Percentiles rank a stretch among this genome's conserved stretches.
phyloP scores from a whole-genome alignment of 2,329 filamentous ascomycete species.

The Fusarium zealandicum region DNA sequence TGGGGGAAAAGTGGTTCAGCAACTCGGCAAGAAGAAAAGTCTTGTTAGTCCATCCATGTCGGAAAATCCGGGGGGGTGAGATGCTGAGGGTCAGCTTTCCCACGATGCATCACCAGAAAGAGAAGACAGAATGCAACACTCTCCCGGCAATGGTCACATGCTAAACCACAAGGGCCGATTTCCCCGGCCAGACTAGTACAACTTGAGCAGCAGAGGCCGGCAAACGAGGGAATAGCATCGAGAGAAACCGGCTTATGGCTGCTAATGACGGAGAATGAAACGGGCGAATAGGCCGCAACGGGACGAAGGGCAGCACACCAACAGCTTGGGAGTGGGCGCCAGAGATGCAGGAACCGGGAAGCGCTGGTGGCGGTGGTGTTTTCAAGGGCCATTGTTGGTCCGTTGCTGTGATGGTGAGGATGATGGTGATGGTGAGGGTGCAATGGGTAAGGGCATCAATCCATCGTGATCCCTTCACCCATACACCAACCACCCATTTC shows the following conservation, averaged over 20 bases:
- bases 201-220: slow-evolving; percentile 19
- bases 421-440: no score
- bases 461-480: not conserved
- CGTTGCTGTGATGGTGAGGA: no score
- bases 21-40: not conserved
- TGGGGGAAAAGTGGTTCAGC: not conserved
- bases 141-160: not conserved
- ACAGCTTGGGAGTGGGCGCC: slow-evolving; percentile 4
- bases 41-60: not conserved
- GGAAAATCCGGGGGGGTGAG: slow-evolving; percentile 8
- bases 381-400: no score
- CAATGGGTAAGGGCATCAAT: no score
- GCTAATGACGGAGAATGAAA: not conserved
- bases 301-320: no score
- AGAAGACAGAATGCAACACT: no score
- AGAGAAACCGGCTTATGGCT: not conserved
- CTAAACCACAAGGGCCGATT: slow-evolving; percentile 17
- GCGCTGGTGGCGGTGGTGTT: no score
- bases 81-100: no score
- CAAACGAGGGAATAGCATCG: slow-evolving; percentile 2
- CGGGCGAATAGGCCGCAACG: no score
- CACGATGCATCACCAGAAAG: no score
- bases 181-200: slow-evolving; percentile 7
- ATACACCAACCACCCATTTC: slow-evolving; percentile 5
- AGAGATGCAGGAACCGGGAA: slow-evolving; percentile 28